Evolutionary conservation across 768 basidiomycete species (phyloP).

Genomic region (Lentinus tigrinus): DNA sequence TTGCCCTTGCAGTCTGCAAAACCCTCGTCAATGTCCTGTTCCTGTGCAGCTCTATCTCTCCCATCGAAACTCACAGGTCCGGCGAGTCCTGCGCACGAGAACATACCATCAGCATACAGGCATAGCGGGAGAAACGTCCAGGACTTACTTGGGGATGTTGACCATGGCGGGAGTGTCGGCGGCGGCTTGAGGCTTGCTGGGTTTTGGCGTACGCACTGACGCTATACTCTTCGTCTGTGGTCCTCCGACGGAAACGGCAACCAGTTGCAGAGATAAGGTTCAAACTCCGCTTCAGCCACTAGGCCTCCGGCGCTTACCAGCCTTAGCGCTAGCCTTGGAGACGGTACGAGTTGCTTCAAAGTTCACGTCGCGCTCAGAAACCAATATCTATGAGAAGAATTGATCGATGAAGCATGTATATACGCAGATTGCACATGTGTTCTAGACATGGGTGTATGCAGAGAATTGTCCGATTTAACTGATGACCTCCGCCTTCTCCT

Average conservation of each 20-base stretch:
- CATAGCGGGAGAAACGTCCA: background rate
- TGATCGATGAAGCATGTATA: background rate
- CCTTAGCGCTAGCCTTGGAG: too few species aligned
- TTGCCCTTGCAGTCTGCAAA: constrained; percentile 89
- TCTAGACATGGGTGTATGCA: background rate
- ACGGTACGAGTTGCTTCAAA: too few species aligned
- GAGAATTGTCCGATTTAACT: constrained; percentile 6
- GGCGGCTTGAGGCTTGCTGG: constrained; percentile 24
- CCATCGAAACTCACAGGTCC: constrained; percentile 76
- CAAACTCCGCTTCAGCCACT: constrained; percentile 27
- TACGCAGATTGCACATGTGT: background rate
- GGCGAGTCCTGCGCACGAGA: constrained; percentile 69
- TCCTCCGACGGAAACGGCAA: constrained; percentile 21
- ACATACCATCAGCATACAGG: constrained; percentile 12
- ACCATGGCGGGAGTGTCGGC: constrained; percentile 66
- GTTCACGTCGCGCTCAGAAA: too few species aligned
- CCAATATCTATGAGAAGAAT: background rate
- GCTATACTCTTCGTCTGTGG: constrained; percentile 11
- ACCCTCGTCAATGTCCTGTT: constrained; percentile 18
- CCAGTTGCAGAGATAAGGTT: constrained; percentile 26
- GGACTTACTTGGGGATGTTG: constrained; percentile 89
- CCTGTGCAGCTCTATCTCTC: background rate
- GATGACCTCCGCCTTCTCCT: constrained; percentile 14
- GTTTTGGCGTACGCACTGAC: constrained; percentile 22
- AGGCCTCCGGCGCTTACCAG: background rate